These are phyloP conservation scores for Clavariopsis aquatica DNA, from an alignment of 495 filamentous ascomycete genomes.

Conservation along the genomic window DNA sequence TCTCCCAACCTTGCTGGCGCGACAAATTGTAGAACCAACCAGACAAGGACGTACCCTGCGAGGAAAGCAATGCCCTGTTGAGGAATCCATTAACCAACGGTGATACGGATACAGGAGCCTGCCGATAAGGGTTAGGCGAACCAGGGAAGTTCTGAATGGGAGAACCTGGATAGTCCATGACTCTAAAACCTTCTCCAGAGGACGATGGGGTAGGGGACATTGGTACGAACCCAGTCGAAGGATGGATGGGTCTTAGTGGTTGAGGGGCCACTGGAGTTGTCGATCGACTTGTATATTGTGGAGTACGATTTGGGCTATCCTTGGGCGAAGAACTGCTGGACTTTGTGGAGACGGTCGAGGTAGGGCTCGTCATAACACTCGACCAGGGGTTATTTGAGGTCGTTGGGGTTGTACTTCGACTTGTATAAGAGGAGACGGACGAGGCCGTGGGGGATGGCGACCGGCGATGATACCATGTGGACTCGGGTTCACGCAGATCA, in stretches of 20 bases:
- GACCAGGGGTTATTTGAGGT: conserved; percentile 36
- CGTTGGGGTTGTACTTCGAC: conserved; percentile 35
- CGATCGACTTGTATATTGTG: conserved; percentile 35
- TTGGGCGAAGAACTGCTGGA: conserved; percentile 28
- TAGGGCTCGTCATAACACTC: conserved; percentile 26
- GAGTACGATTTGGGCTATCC: conserved; percentile 35
- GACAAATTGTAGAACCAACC: conserved; percentile 29
- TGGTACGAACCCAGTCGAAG: conserved; percentile 21
- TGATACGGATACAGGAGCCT: conserved; percentile 7
- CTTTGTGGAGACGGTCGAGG: conserved; percentile 17
- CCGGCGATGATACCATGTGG: conserved; percentile 25
- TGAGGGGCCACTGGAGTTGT: conserved; percentile 38
- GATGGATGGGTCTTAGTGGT: conserved; percentile 32
- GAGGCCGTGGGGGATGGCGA: conserved; percentile 36
- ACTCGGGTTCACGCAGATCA: conserved; percentile 36
- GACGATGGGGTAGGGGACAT: conserved; percentile 16
- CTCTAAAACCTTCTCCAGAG: conserved; percentile 23
- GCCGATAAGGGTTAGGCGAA: conserved; percentile 37
- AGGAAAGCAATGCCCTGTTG: conserved; percentile 18
- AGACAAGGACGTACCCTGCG: conserved; percentile 24
- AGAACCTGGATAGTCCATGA: conserved; percentile 26
- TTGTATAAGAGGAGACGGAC: conserved; percentile 33
- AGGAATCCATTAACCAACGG: conserved; percentile 28
- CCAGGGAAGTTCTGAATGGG: conserved; percentile 28
- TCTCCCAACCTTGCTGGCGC: conserved; percentile 30